phyloP scores from a whole-genome alignment of 352 stramenopile genomes.

The Phytophthora foliorum region DNA sequence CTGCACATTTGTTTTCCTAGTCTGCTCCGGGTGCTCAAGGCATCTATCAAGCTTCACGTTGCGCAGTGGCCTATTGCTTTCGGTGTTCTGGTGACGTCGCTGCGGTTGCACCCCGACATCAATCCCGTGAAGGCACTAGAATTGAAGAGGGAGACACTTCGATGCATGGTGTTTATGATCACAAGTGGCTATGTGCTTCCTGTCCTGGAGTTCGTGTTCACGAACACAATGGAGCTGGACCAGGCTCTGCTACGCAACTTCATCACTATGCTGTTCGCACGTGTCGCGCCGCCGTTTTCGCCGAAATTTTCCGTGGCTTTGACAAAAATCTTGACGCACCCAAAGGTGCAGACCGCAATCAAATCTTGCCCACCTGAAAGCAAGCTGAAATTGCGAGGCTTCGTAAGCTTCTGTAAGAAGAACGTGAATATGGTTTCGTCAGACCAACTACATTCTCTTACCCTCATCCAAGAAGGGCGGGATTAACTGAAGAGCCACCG shows the following conservation, averaged over 20 bases:
- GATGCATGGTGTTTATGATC: constrained; percentile 91
- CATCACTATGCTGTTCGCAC: constrained; percentile 80
- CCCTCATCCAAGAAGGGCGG: constrained; percentile 53
- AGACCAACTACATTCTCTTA: constrained; percentile 75
- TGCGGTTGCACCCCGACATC: constrained; percentile 79
- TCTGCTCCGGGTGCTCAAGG: constrained; percentile 80
- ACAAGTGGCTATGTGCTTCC: constrained; percentile 88
- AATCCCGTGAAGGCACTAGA: constrained; percentile 90
- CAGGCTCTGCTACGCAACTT: constrained; percentile 89
- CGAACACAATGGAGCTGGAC: constrained; percentile 84
- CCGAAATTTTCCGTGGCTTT: constrained; percentile 76
- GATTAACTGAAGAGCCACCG: constrained; percentile 24
- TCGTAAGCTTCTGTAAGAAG: constrained; percentile 77
- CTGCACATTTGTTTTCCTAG: constrained; percentile 89
- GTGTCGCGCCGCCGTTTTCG: constrained; percentile 82
- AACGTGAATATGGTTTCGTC: constrained; percentile 62
- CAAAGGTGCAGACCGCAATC: constrained; percentile 87
- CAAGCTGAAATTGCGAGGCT: constrained; percentile 78
- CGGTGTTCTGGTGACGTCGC: constrained; percentile 76
- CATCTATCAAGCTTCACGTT: constrained; percentile 80
- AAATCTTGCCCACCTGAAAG: constrained; percentile 83
- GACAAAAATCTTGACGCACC: constrained; percentile 82
- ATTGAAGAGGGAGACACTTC: constrained; percentile 84
- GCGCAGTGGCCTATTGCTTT: constrained; percentile 89
- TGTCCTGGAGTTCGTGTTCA: constrained; percentile 85